Conservation (phyloP, 345 rosid species). For the Boechera retrofracta region DNA sequence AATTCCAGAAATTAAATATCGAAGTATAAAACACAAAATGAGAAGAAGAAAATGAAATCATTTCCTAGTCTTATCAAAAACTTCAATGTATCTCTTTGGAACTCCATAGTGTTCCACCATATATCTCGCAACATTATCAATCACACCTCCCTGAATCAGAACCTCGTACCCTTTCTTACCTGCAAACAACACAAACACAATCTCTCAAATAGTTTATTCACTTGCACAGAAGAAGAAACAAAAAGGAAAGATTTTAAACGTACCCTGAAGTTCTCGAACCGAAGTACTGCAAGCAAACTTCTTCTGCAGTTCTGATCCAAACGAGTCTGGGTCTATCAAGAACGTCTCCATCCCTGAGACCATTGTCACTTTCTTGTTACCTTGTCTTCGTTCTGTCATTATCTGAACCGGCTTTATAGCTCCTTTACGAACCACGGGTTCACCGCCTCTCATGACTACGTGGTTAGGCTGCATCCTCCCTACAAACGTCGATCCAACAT, state of each 20-base stretch:
- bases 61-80: constrained; percentile 91
- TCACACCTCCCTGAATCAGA: constrained; percentile 93
- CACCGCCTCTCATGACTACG: constrained; percentile 72
- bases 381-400: constrained; percentile 89
- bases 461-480: constrained; percentile 88
- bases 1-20: constrained; percentile 1
- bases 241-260: background rate
- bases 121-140: constrained; percentile 81
- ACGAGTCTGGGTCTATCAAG: constrained; percentile 78
- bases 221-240: background rate
- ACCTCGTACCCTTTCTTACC: constrained; percentile 94
- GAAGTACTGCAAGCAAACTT: constrained; percentile 96
- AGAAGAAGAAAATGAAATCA: constrained; percentile 36
- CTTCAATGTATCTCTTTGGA: constrained; percentile 85
- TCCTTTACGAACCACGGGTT: constrained; percentile 84
- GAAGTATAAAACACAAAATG: background rate
- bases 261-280: constrained; percentile 82
- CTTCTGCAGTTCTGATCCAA: constrained; percentile 97
- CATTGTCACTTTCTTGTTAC: constrained; percentile 91
- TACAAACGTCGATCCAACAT: constrained; percentile 68
- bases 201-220: constrained; percentile 17
- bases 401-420: constrained; percentile 78
- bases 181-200: constrained; percentile 44
- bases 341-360: constrained; percentile 80
- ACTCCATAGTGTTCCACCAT: constrained; percentile 83